Evolutionary conservation across 2,329 filamentous ascomycete species (phyloP), one percentile per base, ranked within the genome.

Genomic region (Fusarium pseudocircinatum): DNA sequence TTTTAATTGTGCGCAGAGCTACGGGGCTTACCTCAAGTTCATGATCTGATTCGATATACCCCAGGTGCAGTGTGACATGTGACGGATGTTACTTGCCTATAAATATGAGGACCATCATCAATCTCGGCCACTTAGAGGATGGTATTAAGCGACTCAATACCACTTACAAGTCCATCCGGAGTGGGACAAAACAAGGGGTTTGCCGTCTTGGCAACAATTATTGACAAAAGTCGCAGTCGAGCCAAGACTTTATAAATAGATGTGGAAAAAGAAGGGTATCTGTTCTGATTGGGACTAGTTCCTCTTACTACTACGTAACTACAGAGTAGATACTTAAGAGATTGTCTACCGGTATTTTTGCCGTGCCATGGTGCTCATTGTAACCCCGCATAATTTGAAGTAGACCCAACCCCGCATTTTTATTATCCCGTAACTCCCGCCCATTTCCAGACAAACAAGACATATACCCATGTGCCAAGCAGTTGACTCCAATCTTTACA

Each of bases 1-100:
- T 54, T 67, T 54, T 63, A 49, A 68, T 56, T 61, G 30, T 37
- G 46, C 16, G 32, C 2, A 28, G 18, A 16, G 8, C 7, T 28
- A 16, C 11, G 43, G 42, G 43, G 43, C 43, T n/a, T 22, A 13
- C n/a, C 54, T 58, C 28, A 65, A 59, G 28, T 20, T 26, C 16
- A 63, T 68, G 42, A 63, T 62, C 26, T 68, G 63, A 68, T 62
- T 60, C n/a, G 37, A 28, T 22, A 22, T 28, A 14, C 32, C 12
- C 34, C 7, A 28, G 10, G 9, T 18, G 50, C 20, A 53, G 34
- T 39, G 50, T 16, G 28, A 39, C 50, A 37, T 53, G 24, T 53
- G 34, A 39, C 34, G 24, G 20, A 10, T 39, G 20, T n/a, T n/a
- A 14, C 34, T 37, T 53, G 34, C 13, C 34, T 28, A 28, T 26